Evolutionary conservation across 352 stramenopile genomes (phyloP), one percentile per base, ranked within the genome.

Genomic region (Phytophthora lateralis): DNA sequence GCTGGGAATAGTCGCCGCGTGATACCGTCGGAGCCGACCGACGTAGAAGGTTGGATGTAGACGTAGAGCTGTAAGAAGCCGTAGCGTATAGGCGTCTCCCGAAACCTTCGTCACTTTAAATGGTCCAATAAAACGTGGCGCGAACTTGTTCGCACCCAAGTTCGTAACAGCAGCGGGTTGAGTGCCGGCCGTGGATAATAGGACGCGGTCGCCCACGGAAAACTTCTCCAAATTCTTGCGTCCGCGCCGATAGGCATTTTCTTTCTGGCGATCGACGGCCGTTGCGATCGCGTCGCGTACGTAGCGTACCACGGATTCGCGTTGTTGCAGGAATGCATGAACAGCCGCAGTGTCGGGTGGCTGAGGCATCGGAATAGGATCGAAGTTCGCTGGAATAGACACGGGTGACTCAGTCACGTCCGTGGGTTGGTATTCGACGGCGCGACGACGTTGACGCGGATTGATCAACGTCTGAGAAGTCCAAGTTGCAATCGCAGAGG

Each of bases 181-280:
- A 24, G 63, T 58, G 10, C 39, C 51, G 3, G 45, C 32, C 1
- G 42, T 57, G 9, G 55, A 67, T 17, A 75, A 11, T 7, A 75
- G 20, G 0, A 75, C 60, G 12, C 35, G 47, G 12, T 67, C 49
- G 2, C 56, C 57, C 8, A 57, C 9, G 4, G n/a, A 18, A 20
- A 62, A 69, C 8, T 12, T 63, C 11, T 47, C 44, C 1, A 55
- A 1, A 12, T 56, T 70, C 29, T 49, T 52, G 9, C 46, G 39
- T n/a, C 39, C 56, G 3, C 53, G 41, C 12, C 44, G 12, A 49
- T 75, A 66, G 0, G 57, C 51, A 18, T 64, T 21, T 15, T 63
- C 48, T 45, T 79, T 73, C n/a, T 79, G 61, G 39, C 34, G 37
- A 27, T 74, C 60, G 8, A 59, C 60, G 0, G 69, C 55, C 5